Base-by-base conservation (phyloP, 2,329 filamentous ascomycete species). In the Aspergillus fischeri region DNA sequence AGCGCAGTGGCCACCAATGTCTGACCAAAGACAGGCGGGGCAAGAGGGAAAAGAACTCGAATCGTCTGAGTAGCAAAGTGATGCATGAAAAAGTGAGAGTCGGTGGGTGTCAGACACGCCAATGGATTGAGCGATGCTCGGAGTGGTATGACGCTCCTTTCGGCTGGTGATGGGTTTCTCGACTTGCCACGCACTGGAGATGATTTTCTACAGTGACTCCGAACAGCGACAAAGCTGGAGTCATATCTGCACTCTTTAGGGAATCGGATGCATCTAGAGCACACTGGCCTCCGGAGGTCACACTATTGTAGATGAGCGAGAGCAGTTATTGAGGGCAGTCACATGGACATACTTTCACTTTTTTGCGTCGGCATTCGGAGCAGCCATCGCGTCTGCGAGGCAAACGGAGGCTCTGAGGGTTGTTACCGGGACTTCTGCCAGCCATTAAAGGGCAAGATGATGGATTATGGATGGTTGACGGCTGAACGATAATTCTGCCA, bases 301-400 rank as follows among this genome's bases (percentile, higher is more conserved):
- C 67, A 71, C 67, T 70, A 35, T 11, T 21, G 14, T 38, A 17
- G 28, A 35, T 52, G 14, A 44, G 17, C 44, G 3, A 10, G n/a
- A 3, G 17, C 14, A 0, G 17, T 1, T 24, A 17, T 32, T 29
- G 17, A 17, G 2, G 5, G 25, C 5, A 11, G 10, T 10, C 24
- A 25, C 4, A 3, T 4, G 50, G 32, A 52, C 28, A 28, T 62
- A 67, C 65, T 53, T 67, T 70, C 21, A 70, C 60, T 57, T 71
- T 71, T 48, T 69, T 71, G 42, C 67, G 61, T 10, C 65, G 61
- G 49, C 68, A 71, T 53, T 71, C 67, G 4, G 63, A 65, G 44
- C 68, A 71, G 49, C 68, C 68, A 59, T 68, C 67, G 29, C 64
- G 61, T 77, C 65, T 38, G 32, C 32, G 32, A 17, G 32, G 32